A percentile compares a stretch with the other conserved stretches of the same genome.
Evolutionary conservation across 805 yeast species (phyloP).

Genomic region (Nakazawaea holstii): DNA sequence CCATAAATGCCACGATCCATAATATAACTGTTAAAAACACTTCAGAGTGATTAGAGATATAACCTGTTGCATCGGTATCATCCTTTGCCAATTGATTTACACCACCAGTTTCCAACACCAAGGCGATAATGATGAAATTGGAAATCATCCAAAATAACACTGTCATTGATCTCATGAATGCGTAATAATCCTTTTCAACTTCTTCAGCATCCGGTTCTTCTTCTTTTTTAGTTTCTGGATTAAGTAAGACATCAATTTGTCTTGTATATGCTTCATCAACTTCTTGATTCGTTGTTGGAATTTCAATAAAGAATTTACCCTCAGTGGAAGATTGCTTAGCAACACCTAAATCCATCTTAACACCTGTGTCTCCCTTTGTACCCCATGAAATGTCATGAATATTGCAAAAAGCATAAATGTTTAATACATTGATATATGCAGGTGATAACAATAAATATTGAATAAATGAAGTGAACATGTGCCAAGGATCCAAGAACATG

Average conservation of each 20-base stretch:
- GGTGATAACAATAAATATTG: constrained; percentile 87
- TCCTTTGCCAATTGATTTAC: constrained; percentile 39
- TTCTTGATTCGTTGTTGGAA: constrained; percentile 73
- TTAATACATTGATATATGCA: constrained; percentile 82
- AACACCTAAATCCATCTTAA: constrained; percentile 68
- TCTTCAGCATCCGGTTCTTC: constrained; percentile 33
- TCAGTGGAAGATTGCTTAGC: constrained; percentile 62
- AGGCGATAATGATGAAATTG: constrained; percentile 74
- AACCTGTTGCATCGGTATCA: constrained; percentile 22
- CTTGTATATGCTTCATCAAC: constrained; percentile 69
- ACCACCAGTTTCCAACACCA: constrained; percentile 85
- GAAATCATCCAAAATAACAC: constrained; percentile 87
- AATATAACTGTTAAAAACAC: constrained; percentile 77
- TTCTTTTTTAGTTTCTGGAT: constrained; percentile 21
- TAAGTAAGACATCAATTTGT: constrained; percentile 53
- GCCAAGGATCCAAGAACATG: constrained; percentile 85
- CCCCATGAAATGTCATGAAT: constrained; percentile 98
- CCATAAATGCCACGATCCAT: constrained; percentile 92
- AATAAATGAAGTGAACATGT: constrained; percentile 80
- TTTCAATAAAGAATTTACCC: constrained; percentile 49
- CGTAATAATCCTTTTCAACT: constrained; percentile 73
- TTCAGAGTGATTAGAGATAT: constrained; percentile 39
- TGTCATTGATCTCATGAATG: constrained; percentile 82
- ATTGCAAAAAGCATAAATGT: constrained; percentile 93
- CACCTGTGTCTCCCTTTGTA: constrained; percentile 75